A percentile compares a stretch with the other conserved stretches of the same genome.
phyloP scores from a whole-genome alignment of 495 filamentous ascomycete genomes.

The Wilcoxina mikolae region DNA sequence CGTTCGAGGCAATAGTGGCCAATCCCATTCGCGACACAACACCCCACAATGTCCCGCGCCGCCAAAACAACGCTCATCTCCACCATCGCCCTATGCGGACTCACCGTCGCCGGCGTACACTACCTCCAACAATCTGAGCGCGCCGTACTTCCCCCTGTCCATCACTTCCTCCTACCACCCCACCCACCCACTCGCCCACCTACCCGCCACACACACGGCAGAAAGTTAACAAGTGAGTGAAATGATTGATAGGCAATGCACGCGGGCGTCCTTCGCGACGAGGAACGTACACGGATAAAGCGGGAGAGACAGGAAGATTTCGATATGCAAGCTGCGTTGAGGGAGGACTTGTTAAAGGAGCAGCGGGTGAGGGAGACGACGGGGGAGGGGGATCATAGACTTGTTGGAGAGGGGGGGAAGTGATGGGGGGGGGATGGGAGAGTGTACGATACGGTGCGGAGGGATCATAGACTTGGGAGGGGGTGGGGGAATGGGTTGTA shows the following conservation, averaged over 20 bases:
- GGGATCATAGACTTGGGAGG: background rate
- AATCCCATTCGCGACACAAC: background rate
- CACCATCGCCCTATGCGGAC: conserved; percentile 59
- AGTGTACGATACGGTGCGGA: background rate
- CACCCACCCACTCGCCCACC: background rate
- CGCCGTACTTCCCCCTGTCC: conserved; percentile 42
- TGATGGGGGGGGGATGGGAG: background rate
- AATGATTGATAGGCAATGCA: conserved; percentile 66
- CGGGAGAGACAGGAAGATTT: conserved; percentile 82
- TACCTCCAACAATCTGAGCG: conserved; percentile 74
- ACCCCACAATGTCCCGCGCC: conserved; percentile 59
- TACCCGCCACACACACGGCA: background rate
- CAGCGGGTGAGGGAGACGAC: conserved; percentile 41
- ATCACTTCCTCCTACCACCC: conserved; percentile 1
- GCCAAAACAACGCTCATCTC: conserved; percentile 70
- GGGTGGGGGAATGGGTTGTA: background rate
- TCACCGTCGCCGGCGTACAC: conserved; percentile 76
- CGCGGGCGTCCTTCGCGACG: conserved; percentile 79
- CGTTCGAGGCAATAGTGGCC: too few species aligned
- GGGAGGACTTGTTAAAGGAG: conserved; percentile 79
- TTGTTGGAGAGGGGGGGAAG: background rate
- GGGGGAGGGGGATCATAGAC: background rate
- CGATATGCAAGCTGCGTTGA: conserved; percentile 70
- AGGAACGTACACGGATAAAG: conserved; percentile 85
- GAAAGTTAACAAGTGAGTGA: background rate